Base-by-base conservation (phyloP, 768 basidiomycete species). In the Termitomyces sp. region DNA sequence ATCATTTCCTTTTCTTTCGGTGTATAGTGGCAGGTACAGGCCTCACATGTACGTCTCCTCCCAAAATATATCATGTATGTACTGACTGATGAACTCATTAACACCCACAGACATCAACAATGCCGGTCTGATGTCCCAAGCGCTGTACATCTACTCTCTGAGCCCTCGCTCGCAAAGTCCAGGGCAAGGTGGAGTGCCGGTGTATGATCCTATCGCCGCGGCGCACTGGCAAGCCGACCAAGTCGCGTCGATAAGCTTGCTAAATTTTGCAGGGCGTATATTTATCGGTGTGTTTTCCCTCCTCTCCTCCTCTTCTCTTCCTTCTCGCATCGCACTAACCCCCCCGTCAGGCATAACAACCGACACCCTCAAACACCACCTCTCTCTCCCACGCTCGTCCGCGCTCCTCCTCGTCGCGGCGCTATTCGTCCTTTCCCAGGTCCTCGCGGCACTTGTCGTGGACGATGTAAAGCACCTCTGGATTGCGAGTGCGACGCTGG, bases 161-260 rank as follows among this genome's bases (percentile, higher is more conserved):
- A n/a, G n/a, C n/a, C n/a, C n/a, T n/a, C n/a, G n/a, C n/a, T n/a
- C n/a, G n/a, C n/a, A n/a, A n/a, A n/a, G n/a, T n/a, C n/a, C n/a
- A 29, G 29, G 29, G 7, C 32, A 21, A 23, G 14, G 6, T 10
- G 21, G 34, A 23, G 48, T 32, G 7, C 79, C 85, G 45, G 65
- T 75, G 2, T 93, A 89, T 65, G 84, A 92, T 62, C 82, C 83
- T n/a, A 66, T 80, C 0, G 80, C 82, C 59, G 85, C 90, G 0
- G 78, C 86, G 1, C 78, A 81, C 53, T 89, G 86, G 83, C 95
- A 97, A 73, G 85, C 90, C 0, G 76, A 82, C 4, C 93, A 97
- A 65, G 95, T 97, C 1, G 92, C 92, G 0, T 77, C 82, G 5
- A 79, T 95, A 61, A 92, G 90, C 64, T 56, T 95, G 25, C 87